These are phyloP conservation scores for Thermomucor indicae-seudaticae DNA, from an alignment of 371 early-diverging fungal species.

Conservation along the genomic window DNA sequence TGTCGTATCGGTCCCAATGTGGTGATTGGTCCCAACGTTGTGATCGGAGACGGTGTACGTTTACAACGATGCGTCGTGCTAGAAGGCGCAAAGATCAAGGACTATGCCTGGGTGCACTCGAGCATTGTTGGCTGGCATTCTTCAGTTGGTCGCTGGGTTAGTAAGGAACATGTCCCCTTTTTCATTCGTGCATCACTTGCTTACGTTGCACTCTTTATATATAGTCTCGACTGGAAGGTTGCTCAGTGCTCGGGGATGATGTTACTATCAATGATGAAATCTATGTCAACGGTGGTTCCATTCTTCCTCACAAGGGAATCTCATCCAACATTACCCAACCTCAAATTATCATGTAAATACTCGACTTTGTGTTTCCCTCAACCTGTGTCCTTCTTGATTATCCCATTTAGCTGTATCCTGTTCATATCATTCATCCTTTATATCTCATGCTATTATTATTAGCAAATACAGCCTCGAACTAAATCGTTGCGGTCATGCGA, in stretches of 20 bases:
- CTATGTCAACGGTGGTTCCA: conserved; percentile 92
- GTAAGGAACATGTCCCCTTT: neutral
- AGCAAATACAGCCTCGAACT: no score
- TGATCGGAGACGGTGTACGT: conserved; percentile 95
- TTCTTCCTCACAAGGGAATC: conserved; percentile 94
- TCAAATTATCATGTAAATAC: conserved; percentile 91
- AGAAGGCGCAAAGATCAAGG: conserved; percentile 86
- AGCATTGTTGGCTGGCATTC: conserved; percentile 98
- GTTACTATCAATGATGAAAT: conserved; percentile 90
- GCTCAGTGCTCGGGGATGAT: conserved; percentile 94
- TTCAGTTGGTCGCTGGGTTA: conserved; percentile 85
- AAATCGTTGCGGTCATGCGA: no score
- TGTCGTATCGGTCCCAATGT: conserved; percentile 98
- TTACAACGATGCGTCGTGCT: conserved; percentile 90
- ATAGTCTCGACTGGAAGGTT: conserved; percentile 84
- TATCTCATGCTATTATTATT: no score
- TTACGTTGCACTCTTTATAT: neutral
- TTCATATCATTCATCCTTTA: no score
- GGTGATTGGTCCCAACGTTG: conserved; percentile 88
- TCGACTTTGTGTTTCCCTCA: no score
- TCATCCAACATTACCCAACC: conserved; percentile 88
- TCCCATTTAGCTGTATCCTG: no score
- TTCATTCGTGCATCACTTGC: neutral
- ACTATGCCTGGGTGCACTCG: conserved; percentile 89
- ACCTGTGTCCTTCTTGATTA: no score